Evolutionary conservation across 75 land plant genomes (phyloP), one percentile per base, ranked within the genome.

Genomic region (Picea glauca): DNA sequence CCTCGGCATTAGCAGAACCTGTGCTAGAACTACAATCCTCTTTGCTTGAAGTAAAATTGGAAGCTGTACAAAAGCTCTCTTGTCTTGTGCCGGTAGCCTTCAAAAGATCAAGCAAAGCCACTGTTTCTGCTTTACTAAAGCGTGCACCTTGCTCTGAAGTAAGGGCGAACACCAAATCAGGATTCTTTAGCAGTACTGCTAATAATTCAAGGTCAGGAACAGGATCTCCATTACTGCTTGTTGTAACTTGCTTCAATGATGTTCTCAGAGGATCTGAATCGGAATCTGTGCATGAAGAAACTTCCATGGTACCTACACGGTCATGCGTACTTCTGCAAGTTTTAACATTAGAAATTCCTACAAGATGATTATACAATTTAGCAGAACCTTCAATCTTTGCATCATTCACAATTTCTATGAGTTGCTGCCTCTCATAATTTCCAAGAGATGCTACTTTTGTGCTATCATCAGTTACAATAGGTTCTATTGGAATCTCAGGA

Each of bases 191-290:
- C 58, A 94, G 80, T 30, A 87, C 89, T 13, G 94, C 93, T 17
- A 94, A 88, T 78, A 94, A 76, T 78, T 92, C 94, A 63, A 90
- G 88, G 64, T 94, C 97, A 13, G 93, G 90, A 43, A 78, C 90
- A n/a, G 81, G 65, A 13, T 80, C 64, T 30, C 14, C 73, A 75
- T 58, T 58, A 72, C 33, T 72, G 43, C 30, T 46, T 32, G 70
- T 60, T 32, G 70, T 60, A 50, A 79, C 77, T 58, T 73, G 80
- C 59, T 72, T 75, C 77, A 73, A 58, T 4, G 60, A 60, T 58
- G 60, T 33, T 56, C 18, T 77, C 4, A 77, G 38, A 30, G 60
- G 57, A 33, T 70, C 50, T 43, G 26, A 70, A 70, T 43, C n/a
- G 56, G 50, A 38, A 12, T 70, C 74, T 43, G 56, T 70, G 43